Conservation (phyloP, 208 protist species). For the Herpetomonas samuelpessoai region DNA sequence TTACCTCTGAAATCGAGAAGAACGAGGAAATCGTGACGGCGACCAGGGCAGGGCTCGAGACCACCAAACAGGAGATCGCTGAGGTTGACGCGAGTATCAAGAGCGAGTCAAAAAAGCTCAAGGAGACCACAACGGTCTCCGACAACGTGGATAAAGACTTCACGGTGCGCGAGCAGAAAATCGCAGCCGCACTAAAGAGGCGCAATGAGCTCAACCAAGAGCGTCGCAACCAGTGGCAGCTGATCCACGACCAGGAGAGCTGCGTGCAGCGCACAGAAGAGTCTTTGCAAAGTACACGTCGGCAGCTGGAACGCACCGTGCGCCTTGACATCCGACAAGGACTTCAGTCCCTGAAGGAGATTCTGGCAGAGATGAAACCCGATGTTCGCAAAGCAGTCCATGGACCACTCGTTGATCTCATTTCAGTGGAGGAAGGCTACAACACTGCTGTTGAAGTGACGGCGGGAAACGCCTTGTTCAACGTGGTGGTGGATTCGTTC, state of each 20-base stretch:
- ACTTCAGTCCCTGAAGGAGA: constrained; percentile 71
- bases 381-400: constrained; percentile 71
- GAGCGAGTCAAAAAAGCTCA: constrained; percentile 23
- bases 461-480: constrained; percentile 95
- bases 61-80: constrained; percentile 34
- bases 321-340: constrained; percentile 88
- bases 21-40: constrained; percentile 53
- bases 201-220: constrained; percentile 72
- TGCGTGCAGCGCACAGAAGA: constrained; percentile 60
- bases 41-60: constrained; percentile 37
- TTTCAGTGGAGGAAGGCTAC: constrained; percentile 87
- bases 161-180: constrained; percentile 32
- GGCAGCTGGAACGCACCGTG: constrained; percentile 63
- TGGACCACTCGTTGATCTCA: constrained; percentile 96
- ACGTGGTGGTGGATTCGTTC: constrained; percentile 98
- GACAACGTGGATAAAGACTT: constrained; percentile 53
- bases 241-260: constrained; percentile 70
- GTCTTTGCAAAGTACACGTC: constrained; percentile 24
- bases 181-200: constrained; percentile 20
- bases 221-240: constrained; percentile 76
- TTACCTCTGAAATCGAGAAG: constrained; percentile 79
- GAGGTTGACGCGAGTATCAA: constrained; percentile 4
- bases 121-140: constrained; percentile 21
- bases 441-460: constrained; percentile 94
- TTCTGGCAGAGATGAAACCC: constrained; percentile 52